Percentiles rank a stretch among this genome's conserved stretches.
phyloP scores from a whole-genome alignment of 495 filamentous ascomycete genomes.

The Aspergillus sparsus region DNA sequence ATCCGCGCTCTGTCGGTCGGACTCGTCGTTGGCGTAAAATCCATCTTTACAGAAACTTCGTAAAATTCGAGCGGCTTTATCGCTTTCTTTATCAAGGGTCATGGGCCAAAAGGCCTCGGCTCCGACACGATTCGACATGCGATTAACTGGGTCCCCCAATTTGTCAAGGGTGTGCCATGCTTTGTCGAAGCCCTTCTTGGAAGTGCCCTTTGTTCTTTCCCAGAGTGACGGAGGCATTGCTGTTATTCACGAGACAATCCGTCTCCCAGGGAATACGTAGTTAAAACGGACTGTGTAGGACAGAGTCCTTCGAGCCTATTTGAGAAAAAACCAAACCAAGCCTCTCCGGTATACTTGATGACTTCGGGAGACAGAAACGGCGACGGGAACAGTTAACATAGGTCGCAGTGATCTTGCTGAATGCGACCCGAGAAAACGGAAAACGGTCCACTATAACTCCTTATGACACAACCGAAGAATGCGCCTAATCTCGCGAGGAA shows the following conservation, averaged over 20 bases:
- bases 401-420: conserved; percentile 14
- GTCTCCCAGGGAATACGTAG: neutral
- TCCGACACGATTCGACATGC: conserved; percentile 69
- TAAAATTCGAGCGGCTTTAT: conserved; percentile 80
- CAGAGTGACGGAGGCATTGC: conserved; percentile 38
- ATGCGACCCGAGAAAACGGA: conserved; percentile 22
- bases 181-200: conserved; percentile 58
- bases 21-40: conserved; percentile 53
- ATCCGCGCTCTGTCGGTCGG: conserved; percentile 21
- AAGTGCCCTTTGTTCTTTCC: conserved; percentile 45
- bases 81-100: conserved; percentile 74
- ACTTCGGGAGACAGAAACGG: conserved; percentile 1
- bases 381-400: conserved; percentile 25
- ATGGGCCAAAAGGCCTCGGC: conserved; percentile 83
- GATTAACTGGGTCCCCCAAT: conserved; percentile 70
- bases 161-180: conserved; percentile 55
- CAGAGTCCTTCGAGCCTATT: neutral
- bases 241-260: conserved; percentile 7
- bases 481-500: neutral
- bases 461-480: conserved; percentile 27
- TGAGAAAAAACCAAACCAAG: neutral
- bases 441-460: conserved; percentile 6
- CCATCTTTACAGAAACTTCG: conserved; percentile 78
- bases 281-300: neutral
- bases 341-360: conserved; percentile 10